Percentiles rank a stretch among this genome's conserved stretches.
Conservation (phyloP, 2,329 filamentous ascomycete genomes). For the Apiospora sp. region DNA sequence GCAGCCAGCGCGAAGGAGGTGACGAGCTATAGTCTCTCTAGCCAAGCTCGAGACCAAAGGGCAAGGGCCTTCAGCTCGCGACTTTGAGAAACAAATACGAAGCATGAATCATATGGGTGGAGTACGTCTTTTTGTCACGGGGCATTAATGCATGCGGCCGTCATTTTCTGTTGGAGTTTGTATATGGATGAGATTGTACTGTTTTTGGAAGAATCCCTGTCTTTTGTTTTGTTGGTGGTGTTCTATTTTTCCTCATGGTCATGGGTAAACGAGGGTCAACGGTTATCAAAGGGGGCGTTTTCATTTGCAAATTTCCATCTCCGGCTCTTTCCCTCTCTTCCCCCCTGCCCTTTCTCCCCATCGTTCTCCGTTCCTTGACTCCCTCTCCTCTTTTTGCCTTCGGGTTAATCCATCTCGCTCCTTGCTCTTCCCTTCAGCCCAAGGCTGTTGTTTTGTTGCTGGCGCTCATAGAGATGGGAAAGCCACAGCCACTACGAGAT, state of each 20-base stretch:
- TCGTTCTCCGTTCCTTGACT: neutral
- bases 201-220: conserved; percentile 11
- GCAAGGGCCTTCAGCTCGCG: neutral
- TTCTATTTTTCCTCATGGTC: conserved; percentile 20
- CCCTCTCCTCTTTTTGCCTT: neutral
- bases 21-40: conserved; percentile 5
- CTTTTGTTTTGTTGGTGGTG: neutral
- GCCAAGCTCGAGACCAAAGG: neutral
- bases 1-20: conserved; percentile 1
- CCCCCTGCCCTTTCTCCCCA: neutral
- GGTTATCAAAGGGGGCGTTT: conserved; percentile 14
- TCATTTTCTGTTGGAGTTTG: conserved; percentile 19
- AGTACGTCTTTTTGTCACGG: conserved; percentile 19
- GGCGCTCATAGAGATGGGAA: neutral
- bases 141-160: conserved; percentile 3
- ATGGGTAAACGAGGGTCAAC: conserved; percentile 6
- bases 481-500: conserved; percentile 5
- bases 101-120: conserved; percentile 16
- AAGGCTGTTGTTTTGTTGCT: neutral
- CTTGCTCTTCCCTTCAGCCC: neutral
- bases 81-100: neutral
- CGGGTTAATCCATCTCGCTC: neutral
- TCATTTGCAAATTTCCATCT: conserved; percentile 13
- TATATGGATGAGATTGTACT: conserved; percentile 19
- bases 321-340: neutral